These are phyloP conservation scores for Gossypium laxum DNA, from an alignment of 441 rosid genomes.

Conservation along the genomic window DNA sequence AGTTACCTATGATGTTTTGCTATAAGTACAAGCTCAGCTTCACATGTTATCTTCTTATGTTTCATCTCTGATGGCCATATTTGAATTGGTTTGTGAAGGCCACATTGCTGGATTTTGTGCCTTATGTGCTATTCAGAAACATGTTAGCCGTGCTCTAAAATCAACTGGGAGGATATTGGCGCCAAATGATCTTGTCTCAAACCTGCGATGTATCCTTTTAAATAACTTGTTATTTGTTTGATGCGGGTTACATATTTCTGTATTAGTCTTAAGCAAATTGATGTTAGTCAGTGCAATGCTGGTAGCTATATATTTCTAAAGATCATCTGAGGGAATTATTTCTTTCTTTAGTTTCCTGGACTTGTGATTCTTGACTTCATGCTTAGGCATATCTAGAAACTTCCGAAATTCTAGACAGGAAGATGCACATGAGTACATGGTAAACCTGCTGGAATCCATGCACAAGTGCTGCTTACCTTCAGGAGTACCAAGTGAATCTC, in stretches of 20 bases:
- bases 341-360: background rate
- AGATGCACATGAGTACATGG: conserved; percentile 97
- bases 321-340: background rate
- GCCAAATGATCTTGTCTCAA: conserved; percentile 78
- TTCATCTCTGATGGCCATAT: conserved; percentile 14
- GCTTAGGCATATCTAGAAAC: conserved; percentile 68
- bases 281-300: background rate
- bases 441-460: conserved; percentile 87
- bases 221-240: too few relatives aligned
- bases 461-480: conserved; percentile 94
- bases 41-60: background rate
- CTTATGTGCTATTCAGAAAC: conserved; percentile 90
- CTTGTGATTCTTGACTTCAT: conserved; percentile 31
- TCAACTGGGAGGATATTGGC: conserved; percentile 63
- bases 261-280: background rate
- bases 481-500: conserved; percentile 84
- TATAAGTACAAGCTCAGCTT: background rate
- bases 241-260: background rate
- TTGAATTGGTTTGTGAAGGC: conserved; percentile 45
- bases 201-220: conserved; percentile 72
- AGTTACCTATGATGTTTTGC: background rate
- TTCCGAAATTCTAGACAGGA: conserved; percentile 74
- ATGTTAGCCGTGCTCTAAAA: conserved; percentile 70
- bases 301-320: background rate
- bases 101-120: conserved; percentile 87